Evolutionary conservation across 2,329 filamentous ascomycete species (phyloP).

Genomic region (Pseudopithomyces maydicus): DNA sequence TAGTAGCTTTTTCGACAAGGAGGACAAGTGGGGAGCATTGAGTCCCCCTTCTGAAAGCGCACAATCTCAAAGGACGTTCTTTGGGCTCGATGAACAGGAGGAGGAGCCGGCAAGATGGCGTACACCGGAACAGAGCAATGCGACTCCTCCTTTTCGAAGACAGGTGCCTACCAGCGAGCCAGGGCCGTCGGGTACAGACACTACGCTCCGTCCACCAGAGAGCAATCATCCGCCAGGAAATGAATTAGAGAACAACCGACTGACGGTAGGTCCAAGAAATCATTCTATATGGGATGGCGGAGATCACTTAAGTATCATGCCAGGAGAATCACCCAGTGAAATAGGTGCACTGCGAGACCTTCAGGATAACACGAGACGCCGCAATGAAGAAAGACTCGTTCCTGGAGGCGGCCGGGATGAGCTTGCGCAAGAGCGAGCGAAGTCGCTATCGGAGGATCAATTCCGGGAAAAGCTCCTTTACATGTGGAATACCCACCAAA

Average conservation of each 20-base stretch:
- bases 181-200: neutral
- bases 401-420: neutral
- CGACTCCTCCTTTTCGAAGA: neutral
- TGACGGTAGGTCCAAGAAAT: neutral
- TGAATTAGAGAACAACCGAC: neutral
- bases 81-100: neutral
- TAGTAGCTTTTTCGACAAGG: neutral
- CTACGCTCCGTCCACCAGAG: neutral
- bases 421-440: neutral
- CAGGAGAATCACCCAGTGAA: constrained; percentile 4
- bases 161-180: neutral
- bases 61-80: neutral
- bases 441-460: neutral
- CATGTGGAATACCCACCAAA: neutral
- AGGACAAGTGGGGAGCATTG: neutral
- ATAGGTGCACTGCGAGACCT: neutral
- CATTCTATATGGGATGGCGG: neutral
- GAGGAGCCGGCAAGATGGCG: neutral
- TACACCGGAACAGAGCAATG: neutral
- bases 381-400: neutral
- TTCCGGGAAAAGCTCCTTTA: neutral
- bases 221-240: neutral
- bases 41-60: neutral
- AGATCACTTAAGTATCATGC: neutral
- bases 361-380: neutral